Base-by-base conservation (phyloP, 73 alveolate genomes). In the Symbiodinium pilosum region DNA sequence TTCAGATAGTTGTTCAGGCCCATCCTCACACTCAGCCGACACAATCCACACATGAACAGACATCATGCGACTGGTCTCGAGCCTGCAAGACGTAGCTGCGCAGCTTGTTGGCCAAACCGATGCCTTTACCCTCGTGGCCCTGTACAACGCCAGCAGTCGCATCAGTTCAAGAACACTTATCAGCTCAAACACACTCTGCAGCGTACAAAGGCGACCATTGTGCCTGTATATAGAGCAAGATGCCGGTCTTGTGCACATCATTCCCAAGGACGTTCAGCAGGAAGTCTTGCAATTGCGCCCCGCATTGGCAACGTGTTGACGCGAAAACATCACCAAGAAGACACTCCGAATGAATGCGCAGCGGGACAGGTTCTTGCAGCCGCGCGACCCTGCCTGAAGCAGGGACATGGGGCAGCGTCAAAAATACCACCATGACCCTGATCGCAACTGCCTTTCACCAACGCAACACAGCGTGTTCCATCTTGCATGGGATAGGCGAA, bases 121-220 rank as follows among this genome's bases (percentile, higher is more conserved):
- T 89, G 95, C 95, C 95, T 73, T 89, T 89, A 44, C 95, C 95
- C 47, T 89, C 95, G 32, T 89, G 95, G 43, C 95, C 95, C 95
- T 89, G 2, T 12, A 11, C 41, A 32, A 12, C 2, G 41, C 41
- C 34, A 42, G 34, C 43, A 36, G 8, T 28, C 43, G 1, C 32
- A n/a, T 36, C n/a, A 40, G 54, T 12, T 69, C 38, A 41, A 3
- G 73, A 85, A 44, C 43, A 7, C 18, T 85, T n/a, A 26, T 9
- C 81, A 14, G 34, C 30, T 64, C n/a, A n/a, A 47, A 14, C 14
- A 47, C 59, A 47, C 6, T 6, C 59, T 9, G 59, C 59, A 9
- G 59, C 14, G 59, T 9, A 47, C 6, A 6, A 47, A 47, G 14
- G 59, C 59, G 6, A 14, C 59, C 6, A 47, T 14, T 47, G 59